Conservation (phyloP, 192 early-diverging fungal species). For the Backusella tuberculispora region DNA sequence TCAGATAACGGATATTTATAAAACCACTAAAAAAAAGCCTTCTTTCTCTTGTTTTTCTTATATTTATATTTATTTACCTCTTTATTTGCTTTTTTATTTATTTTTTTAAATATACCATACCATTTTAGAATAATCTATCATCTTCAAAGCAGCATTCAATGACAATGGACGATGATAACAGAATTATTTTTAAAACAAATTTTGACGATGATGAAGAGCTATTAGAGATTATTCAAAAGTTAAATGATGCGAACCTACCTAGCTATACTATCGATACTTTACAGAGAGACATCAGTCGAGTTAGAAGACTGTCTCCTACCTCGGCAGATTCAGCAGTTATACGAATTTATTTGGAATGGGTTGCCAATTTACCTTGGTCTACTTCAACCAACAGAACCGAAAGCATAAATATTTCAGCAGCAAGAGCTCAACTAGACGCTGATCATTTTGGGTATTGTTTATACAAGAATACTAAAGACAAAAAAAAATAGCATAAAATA, state of each 20-base stretch:
- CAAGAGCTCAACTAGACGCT: constrained; percentile 68
- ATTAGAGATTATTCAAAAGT: constrained; percentile 55
- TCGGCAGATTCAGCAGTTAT: constrained; percentile 81
- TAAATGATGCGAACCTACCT: constrained; percentile 60
- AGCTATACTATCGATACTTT: constrained; percentile 58
- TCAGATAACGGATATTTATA: constrained; percentile 6
- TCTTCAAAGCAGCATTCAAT: not conserved
- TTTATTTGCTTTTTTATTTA: not conserved
- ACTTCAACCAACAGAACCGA: constrained; percentile 32
- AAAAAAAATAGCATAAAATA: too few relatives aligned
- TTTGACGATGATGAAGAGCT: constrained; percentile 67
- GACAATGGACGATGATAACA: not conserved
- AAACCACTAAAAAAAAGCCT: not conserved
- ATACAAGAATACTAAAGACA: constrained; percentile 62
- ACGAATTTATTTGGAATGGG: constrained; percentile 75
- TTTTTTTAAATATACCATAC: not conserved
- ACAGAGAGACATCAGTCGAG: constrained; percentile 63
- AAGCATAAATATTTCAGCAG: constrained; percentile 64
- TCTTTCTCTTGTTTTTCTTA: not conserved
- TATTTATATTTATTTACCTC: constrained; percentile 15
- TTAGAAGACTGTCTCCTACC: constrained; percentile 66
- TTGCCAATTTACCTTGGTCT: constrained; percentile 78
- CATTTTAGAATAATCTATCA: not conserved
- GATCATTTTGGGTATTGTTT: constrained; percentile 74
- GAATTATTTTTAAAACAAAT: not conserved